Evolutionary conservation across 1,284 basidiomycete species (phyloP).

Genomic region (Ganoderma lucidum): DNA sequence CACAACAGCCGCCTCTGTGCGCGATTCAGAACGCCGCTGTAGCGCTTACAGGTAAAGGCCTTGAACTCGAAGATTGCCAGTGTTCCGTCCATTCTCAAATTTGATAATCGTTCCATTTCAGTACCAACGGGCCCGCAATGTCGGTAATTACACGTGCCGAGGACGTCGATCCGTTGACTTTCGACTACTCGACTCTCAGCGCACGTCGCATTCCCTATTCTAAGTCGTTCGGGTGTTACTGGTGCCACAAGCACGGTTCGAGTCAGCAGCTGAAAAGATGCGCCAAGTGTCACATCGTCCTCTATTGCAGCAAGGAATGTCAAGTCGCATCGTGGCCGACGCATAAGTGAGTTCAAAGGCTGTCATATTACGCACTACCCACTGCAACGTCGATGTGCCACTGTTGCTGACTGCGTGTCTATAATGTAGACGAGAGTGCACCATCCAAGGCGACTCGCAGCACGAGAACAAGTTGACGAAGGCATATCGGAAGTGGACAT

Average conservation of each 20-base stretch:
- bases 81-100: background rate
- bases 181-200: background rate
- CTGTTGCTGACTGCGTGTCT: background rate
- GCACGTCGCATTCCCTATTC: background rate
- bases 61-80: background rate
- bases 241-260: background rate
- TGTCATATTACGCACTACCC: too few relatives aligned
- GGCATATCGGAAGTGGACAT: background rate
- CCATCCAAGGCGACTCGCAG: background rate
- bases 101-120: background rate
- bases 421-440: background rate
- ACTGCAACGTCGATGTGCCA: background rate
- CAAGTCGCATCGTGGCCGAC: constrained; percentile 1
- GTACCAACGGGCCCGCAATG: background rate
- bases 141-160: background rate
- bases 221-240: background rate
- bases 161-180: background rate
- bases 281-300: background rate
- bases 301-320: constrained; percentile 9
- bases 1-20: background rate
- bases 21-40: background rate
- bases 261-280: constrained; percentile 1
- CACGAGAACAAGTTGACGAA: background rate
- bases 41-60: background rate
- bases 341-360: constrained; percentile 3